Evolutionary conservation across 495 filamentous ascomycete genomes (phyloP).

Genomic region (Xylaria curta): DNA sequence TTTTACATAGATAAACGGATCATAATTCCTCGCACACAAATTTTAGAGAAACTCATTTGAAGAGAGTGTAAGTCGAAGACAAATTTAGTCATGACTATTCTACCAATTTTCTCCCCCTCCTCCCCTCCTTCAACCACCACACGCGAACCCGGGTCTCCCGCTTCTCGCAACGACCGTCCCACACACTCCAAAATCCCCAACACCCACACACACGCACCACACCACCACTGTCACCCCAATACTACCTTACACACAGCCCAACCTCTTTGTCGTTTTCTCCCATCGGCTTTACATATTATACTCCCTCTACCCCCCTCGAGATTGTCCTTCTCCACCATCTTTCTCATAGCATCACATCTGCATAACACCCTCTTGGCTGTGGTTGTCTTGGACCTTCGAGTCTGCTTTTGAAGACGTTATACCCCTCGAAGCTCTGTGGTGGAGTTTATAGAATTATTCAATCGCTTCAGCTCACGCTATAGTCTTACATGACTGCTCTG

Average conservation of each 20-base stretch:
- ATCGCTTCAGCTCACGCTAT: conserved; percentile 24
- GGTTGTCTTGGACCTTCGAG: conserved; percentile 23
- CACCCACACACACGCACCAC: conserved; percentile 35
- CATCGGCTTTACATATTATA: conserved; percentile 21
- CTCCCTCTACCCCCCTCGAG: conserved; percentile 39
- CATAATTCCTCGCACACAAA: conserved; percentile 6
- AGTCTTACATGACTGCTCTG: conserved; percentile 23
- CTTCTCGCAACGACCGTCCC: conserved; percentile 27
- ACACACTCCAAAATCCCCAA: conserved; percentile 43
- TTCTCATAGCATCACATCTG: conserved; percentile 34
- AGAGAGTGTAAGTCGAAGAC: conserved; percentile 36
- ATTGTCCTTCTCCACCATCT: conserved; percentile 38
- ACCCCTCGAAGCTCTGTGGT: not conserved
- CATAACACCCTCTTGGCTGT: conserved; percentile 19
- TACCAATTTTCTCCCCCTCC: conserved; percentile 23
- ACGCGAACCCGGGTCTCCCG: conserved; percentile 31
- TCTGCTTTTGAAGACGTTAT: conserved; percentile 25
- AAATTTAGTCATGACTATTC: not conserved
- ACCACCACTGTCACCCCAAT: conserved; percentile 16
- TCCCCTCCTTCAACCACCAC: conserved; percentile 17
- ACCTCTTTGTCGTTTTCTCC: conserved; percentile 17
- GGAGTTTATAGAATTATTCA: not conserved
- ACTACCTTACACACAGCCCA: conserved; percentile 22
- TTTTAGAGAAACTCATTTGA: conserved; percentile 21
- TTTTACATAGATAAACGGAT: conserved; percentile 39